Evolutionary conservation across 78 protist genomes (phyloP), one percentile per base, ranked within the genome.

Genomic region (Dictyostelium citrinum): DNA sequence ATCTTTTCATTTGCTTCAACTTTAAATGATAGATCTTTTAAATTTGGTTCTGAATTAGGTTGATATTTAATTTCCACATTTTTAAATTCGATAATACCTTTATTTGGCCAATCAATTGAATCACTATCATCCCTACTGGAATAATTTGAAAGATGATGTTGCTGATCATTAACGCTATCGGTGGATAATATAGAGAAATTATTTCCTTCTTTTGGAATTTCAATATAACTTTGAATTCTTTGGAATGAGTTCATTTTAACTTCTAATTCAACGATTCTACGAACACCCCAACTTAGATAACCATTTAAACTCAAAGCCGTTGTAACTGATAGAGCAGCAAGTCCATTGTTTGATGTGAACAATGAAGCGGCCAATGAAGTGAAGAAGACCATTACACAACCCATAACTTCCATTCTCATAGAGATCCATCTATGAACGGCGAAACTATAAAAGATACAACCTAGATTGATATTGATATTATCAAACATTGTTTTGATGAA

Each of bases 1-100:
- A 98, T 55, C 80, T 97, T 97, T 43, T 95, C 96, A 1, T 64
- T 55, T 11, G 95, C 4, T 17, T 46, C 16, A 4, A 95, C 20
- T 17, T 1, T 14, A 41, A 75, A 37, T 5, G 95, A 51, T 2
- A 96, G 33, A 14, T 92, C 97, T 1, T 55, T 3, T 55, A 98
- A 95, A 22, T 95, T 51, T 33, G 96, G 95, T 9, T 91, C 93
- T 46, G 79, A 39, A 1, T 41, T 90, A 1, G 74, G 78, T 3
- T 98, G 82, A 84, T 99, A 97, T 41, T 91, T 41, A 78, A 98
- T 20, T 46, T 82, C 86, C 9, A 95, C 72, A 64, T 96, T 72
- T 2, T 83, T 22, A 80, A 96, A 95, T 58, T 43, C 76, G 2
- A 97, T 68, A 16, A 7, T 3, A 17, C 98, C 98, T 7, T 22